Evolutionary conservation across 352 stramenopile genomes (phyloP), one percentile per base, ranked within the genome.

Genomic region (Phytophthora pistaciae): DNA sequence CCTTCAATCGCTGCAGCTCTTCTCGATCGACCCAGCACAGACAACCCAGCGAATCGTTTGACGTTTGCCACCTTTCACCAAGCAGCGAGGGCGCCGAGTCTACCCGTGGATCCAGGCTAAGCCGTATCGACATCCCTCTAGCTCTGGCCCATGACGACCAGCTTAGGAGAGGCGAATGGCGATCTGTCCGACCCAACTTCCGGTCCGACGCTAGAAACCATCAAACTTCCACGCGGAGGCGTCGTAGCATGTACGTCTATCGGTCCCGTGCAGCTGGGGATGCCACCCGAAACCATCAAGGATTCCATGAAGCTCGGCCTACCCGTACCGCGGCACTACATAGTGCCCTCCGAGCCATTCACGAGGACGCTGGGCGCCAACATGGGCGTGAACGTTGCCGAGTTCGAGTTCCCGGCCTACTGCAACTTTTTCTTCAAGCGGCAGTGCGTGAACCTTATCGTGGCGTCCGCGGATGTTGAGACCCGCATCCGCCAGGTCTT

Each of bases 371-470:
- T 99, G 23, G 97, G 97, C 16, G 92, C 93, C 11, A 98, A 97
- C 49, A 91, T 98, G 70, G 97, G 96, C 48, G 92, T 99, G 11
- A 99, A 99, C 74, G 85, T 99, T 18, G 96, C 95, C 20, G 97
- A 99, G 74, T 99, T 99, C 71, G 97, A 99, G 85, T 99, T 99
- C 74, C 97, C 97, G 7, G 96, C 93, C 6, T 99, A 99, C 69
- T 99, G 98, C 76, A 99, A 99, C 74, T 99, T 98, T 76, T 99
- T 99, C 77, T 95, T 97, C 75, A 95, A 96, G 65, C 72, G 85
- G 3, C 88, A 96, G 63, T 92, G 84, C 58, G 83, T 97, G 7
- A 96, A 96, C 60, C 82, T 97, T 21, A 91, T 97, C 56, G 90
- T 97, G 42, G 79, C 80, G 5, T 94, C 85, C 3, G 70, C 75